phyloP scores from a whole-genome alignment of 371 early-diverging fungal species.

The Syncephalis plumigaleata region DNA sequence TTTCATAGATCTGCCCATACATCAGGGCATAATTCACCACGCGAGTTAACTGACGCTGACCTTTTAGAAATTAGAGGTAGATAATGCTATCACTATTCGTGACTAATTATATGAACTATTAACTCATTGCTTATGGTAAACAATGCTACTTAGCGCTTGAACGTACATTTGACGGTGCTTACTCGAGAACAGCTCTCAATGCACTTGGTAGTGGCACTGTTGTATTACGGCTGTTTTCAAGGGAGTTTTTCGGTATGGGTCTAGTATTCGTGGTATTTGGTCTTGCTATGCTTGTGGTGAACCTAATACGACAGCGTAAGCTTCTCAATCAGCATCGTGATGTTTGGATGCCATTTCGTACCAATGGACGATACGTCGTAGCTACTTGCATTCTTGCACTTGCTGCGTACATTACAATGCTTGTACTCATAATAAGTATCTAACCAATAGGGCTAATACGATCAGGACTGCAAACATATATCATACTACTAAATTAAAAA shows the following conservation, averaged over 20 bases:
- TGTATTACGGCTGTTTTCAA: constrained; percentile 46
- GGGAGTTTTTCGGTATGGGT: constrained; percentile 49
- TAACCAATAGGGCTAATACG: no score
- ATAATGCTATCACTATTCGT: no score
- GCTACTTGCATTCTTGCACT: not conserved
- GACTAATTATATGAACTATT: no score
- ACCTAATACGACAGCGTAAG: constrained; percentile 26
- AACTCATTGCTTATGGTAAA: no score
- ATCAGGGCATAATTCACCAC: no score
- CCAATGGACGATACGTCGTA: not conserved
- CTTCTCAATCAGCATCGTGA: not conserved
- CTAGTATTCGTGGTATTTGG: constrained; percentile 55
- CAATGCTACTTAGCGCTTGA: constrained; percentile 30
- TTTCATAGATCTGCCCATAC: no score
- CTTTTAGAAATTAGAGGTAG: no score
- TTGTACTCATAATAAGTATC: not conserved
- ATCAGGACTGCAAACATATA: no score
- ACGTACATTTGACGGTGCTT: constrained; percentile 62
- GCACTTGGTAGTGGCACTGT: constrained; percentile 49
- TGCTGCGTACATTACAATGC: not conserved
- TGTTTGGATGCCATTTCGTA: not conserved
- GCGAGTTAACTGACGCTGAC: no score
- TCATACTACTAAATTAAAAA: not conserved
- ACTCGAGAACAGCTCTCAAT: constrained; percentile 54
- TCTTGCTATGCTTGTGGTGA: constrained; percentile 40